Evolutionary conservation across 1,284 basidiomycete species (phyloP), one percentile per base, ranked within the genome.

Genomic region (Ganoderma lucidum): DNA sequence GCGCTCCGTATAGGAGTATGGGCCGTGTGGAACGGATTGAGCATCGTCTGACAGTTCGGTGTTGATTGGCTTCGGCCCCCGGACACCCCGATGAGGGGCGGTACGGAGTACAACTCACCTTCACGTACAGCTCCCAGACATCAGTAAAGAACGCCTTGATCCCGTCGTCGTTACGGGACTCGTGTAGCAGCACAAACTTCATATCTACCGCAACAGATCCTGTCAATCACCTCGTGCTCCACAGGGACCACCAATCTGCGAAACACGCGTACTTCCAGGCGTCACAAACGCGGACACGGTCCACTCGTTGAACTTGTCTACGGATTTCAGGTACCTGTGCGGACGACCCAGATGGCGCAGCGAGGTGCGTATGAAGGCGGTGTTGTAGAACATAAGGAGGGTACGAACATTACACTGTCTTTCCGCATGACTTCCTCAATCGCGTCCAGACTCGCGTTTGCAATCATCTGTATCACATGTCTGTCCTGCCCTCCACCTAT

Each of bases 231-330:
- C 59, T 61, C 37, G 28, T 30, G 59, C 23, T 15, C 41, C 59
- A 61, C 15, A 30, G 23, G 37, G 35, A 9, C 10, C 15, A 32
- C 56, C 2, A 59, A 59, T 37, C 37, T 15, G 59, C 59, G 23
- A 42, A 28, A 61, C 48, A 53, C 64, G 82, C 95, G 83, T 81
- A 98, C 96, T 97, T 72, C 93, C 94, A 3, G 96, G 92, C 0
- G 96, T 97, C 19, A 98, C 86, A 81, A 97, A 98, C 39, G 94
- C 96, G 10, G 96, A 98, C 28, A 98, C 91, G 1, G 90, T 96
- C 96, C 97, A 98, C 79, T 98, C 97, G 78, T 98, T 98, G 83
- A 98, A 97, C 82, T 93, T 94, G 86, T 98, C 96, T 67, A 98
- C 90, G 28, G 90, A 90, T 78, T 96, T 96, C 69, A 98, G 85